A percentile compares a stretch with the other conserved stretches of the same genome.
Conservation (phyloP, 75 land plant species). For the Picea sitchensis region DNA sequence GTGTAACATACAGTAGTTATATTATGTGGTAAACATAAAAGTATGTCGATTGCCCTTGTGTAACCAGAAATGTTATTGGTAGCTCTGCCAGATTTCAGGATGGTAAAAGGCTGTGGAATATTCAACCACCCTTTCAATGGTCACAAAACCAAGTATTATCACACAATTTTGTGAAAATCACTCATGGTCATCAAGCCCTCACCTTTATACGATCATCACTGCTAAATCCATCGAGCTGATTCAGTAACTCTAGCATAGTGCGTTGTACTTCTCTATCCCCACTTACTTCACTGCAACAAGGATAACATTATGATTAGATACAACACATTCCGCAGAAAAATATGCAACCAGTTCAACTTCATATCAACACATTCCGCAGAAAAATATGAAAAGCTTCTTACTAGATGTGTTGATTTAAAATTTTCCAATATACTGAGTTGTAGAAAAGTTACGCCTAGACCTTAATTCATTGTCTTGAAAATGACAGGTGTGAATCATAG, state of each 20-base stretch:
- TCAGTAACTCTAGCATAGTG: slow-evolving; percentile 94
- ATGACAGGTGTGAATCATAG: too few species aligned
- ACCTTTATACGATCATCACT: slow-evolving; percentile 99
- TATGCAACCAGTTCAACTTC: not conserved
- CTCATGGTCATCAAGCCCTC: slow-evolving; percentile 1
- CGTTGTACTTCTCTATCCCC: slow-evolving; percentile 98
- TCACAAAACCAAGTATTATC: too few species aligned
- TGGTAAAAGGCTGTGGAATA: too few species aligned
- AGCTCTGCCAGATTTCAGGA: too few species aligned
- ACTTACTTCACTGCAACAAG: slow-evolving; percentile 83
- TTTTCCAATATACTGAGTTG: not conserved
- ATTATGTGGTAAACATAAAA: not conserved
- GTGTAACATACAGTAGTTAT: not conserved
- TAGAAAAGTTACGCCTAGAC: not conserved
- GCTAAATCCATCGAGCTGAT: slow-evolving; percentile 98
- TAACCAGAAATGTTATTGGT: too few species aligned
- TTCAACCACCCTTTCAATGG: too few species aligned
- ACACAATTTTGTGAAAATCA: too few species aligned
- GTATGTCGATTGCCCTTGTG: too few species aligned
- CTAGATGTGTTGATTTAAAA: not conserved
- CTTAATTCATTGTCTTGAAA: not conserved
- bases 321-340: not conserved
- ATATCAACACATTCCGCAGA: not conserved
- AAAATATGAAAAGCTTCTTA: not conserved
- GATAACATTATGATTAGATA: not conserved